Evolutionary conservation across 2,329 filamentous ascomycete species (phyloP).

Genomic region (Teratosphaeria destructans): DNA sequence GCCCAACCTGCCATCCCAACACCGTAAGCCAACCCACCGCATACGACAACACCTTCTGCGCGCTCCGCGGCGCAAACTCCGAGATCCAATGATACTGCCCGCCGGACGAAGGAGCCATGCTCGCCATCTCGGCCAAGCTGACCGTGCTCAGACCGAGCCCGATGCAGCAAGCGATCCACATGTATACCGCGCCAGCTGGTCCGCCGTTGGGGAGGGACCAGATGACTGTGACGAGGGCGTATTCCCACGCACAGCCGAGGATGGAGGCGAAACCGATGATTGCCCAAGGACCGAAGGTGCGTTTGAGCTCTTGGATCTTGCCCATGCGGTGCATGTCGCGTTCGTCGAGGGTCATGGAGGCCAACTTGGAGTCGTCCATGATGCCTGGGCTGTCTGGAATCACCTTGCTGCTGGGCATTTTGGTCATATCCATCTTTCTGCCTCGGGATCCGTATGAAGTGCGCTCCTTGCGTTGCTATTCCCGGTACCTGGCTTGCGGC

Average conservation of each 20-base stretch:
- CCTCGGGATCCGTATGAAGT: not conserved
- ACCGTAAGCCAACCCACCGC: constrained; percentile 9
- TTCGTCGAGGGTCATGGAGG: not conserved
- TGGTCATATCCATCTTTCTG: not conserved
- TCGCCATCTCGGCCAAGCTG: constrained; percentile 24
- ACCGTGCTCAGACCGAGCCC: constrained; percentile 25
- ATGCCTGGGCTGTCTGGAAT: not conserved
- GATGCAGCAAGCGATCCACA: constrained; percentile 4
- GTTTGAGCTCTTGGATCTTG: constrained; percentile 1
- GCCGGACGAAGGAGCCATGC: constrained; percentile 13
- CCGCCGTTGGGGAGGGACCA: not conserved
- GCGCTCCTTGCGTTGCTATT: not conserved
- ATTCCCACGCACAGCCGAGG: constrained; percentile 1
- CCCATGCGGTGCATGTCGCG: constrained; percentile 4
- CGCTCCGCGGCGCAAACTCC: constrained; percentile 24
- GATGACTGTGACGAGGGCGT: not conserved
- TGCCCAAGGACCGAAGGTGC: constrained; percentile 1
- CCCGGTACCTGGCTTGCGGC: not conserved
- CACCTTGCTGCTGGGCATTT: not conserved
- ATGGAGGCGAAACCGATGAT: constrained; percentile 3
- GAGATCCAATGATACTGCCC: constrained; percentile 1
- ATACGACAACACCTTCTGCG: constrained; percentile 32
- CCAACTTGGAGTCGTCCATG: not conserved
- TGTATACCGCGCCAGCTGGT: not conserved
- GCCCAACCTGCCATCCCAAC: constrained; percentile 1